Evolutionary conservation across 169 alveolate species (phyloP), one percentile per base, ranked within the genome.

Genomic region (Eimeria zaria): DNA sequence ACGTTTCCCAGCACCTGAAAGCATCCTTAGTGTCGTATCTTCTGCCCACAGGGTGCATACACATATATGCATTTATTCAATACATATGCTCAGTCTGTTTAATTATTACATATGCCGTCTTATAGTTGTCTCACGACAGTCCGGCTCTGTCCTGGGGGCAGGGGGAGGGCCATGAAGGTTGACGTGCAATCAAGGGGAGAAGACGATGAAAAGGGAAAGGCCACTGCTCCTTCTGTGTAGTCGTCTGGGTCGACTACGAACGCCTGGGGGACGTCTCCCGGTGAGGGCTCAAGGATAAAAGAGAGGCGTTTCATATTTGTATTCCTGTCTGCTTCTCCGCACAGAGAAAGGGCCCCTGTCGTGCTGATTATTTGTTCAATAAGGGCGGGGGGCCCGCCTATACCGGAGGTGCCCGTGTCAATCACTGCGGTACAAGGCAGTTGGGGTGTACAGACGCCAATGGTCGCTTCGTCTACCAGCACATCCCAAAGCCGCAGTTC

Each of bases 331-430:
- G 74, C 71, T 48, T n/a, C 58, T 27, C 41, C n/a, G 44, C 88
- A 48, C 39, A 78, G 36, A 39, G 91, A 83, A 33, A 20, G 6
- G 20, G 83, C 93, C 39, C 83, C 93, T 7, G 67, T 16, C 71
- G 51, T 58, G 30, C 62, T 8, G 11, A 62, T 41, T 24, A 87
- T 22, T 39, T 41, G 93, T 27, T 87, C 93, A 18, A 62, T 30
- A 3, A 87, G n/a, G 62, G 51, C 60, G 55, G 67, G 58, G 22
- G 93, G 62, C 5, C 78, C 93, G 27, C 93, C 93, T 9, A 87
- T 62, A 12, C 93, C 93, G 16, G 93, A 58, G 41, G 93, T 87
- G 83, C 93, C 93, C 11, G 93, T 60, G 83, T 87, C 93, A 16
- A 87, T 44, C 41, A 87, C 53, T 24, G 93, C 93, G 27, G 51